Base-by-base conservation (phyloP, 345 rosid species). In the Salix exigua region DNA sequence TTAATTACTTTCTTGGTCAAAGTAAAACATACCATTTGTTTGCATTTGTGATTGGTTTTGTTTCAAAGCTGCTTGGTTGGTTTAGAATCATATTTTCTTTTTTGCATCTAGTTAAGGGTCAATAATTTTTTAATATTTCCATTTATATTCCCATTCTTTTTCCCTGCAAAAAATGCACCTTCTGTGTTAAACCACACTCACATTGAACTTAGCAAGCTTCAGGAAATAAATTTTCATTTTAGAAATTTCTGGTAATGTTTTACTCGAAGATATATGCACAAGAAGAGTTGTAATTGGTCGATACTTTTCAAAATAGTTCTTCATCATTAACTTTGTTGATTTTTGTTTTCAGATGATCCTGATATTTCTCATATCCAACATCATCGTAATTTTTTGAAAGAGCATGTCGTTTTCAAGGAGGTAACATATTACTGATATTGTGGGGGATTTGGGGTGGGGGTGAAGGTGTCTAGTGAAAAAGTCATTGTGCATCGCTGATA, bases 321-420 rank as follows among this genome's bases (percentile, higher is more conserved):
- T 37, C 68, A 30, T 10, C 7, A n/a, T 51, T 66, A 46, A 40
- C 51, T 44, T 60, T 68, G 64, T 70, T 68, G 25, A 71, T 53
- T 76, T 67, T 75, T 72, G 31, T 81, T 71, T 79, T 75, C 90
- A 95, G 98, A 93, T 85, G 94, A 93, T 86, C 97, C 97, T 48
- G 89, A 88, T 68, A 85, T 81, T 84, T 75, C 88, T 72, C 84
- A 81, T 73, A 82, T 83, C 74, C 96, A 89, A 68, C 89, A 86
- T 72, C 90, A 92, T 85, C 94, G 96, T 33, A 85, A 74, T 75
- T 88, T 88, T 86, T 80, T 95, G 75, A 95, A 85, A 72, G 94
- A 88, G 75, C 92, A 91, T 76, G 94, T 86, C 74, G 84, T 91
- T 77, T 90, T 88, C 78, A 93, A 89, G 90, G 97, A 95, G 98